Evolutionary conservation across 169 alveolate genomes (phyloP).

Genomic region (Plasmodium relictum): DNA sequence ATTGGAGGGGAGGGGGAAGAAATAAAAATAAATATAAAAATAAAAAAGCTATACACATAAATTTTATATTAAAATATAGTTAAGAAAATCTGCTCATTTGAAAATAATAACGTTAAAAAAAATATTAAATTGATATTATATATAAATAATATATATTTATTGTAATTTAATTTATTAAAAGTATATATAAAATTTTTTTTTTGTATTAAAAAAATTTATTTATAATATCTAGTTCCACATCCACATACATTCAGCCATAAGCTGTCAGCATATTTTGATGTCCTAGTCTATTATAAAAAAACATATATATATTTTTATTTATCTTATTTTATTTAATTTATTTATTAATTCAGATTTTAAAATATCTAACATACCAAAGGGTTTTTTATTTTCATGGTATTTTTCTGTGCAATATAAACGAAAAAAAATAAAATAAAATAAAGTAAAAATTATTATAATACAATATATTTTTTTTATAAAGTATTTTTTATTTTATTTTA

Average conservation of each 20-base stretch:
- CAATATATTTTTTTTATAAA: background rate
- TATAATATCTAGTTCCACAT: conserved; percentile 72
- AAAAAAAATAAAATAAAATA: conserved; percentile 3
- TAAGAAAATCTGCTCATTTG: background rate
- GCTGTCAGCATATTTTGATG: conserved; percentile 31
- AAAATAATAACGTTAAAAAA: conserved; percentile 17
- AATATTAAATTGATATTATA: background rate
- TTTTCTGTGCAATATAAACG: conserved; percentile 20
- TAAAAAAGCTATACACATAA: background rate
- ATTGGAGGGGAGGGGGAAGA: too few relatives aligned
- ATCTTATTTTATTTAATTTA: background rate
- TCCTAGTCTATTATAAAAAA: conserved; percentile 27
- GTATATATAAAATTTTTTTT: background rate
- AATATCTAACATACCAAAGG: conserved; percentile 13
- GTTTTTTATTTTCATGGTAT: conserved; percentile 8
- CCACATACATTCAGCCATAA: conserved; percentile 75
- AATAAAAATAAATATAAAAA: too few relatives aligned
- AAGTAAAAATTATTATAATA: background rate
- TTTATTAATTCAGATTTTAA: background rate
- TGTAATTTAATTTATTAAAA: background rate
- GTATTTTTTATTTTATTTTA: background rate
- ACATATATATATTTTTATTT: background rate
- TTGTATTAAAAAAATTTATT: conserved; percentile 14
- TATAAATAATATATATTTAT: background rate
- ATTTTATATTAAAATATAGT: background rate